Evolutionary conservation across 192 early-diverging fungal genomes (phyloP).

Genomic region (Radiomyces spectabilis): DNA sequence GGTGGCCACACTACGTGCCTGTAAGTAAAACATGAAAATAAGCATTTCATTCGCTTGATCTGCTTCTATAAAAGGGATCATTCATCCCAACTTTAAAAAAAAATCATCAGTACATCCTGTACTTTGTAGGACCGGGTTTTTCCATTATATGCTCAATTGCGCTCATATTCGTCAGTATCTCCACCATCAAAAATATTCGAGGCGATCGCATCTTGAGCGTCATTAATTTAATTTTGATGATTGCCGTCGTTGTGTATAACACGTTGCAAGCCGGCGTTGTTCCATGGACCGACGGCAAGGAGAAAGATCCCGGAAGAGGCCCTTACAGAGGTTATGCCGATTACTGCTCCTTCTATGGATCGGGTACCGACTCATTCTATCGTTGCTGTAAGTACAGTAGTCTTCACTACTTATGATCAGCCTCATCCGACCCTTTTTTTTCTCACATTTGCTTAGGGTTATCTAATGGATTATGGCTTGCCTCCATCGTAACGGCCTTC

Average conservation of each 20-base stretch:
- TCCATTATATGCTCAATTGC: background rate
- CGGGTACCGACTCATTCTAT: background rate
- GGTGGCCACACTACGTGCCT: background rate
- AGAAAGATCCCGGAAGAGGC: background rate
- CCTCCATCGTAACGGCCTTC: background rate
- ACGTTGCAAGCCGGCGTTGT: background rate
- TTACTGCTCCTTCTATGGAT: background rate
- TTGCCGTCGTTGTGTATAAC: background rate
- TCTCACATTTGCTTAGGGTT: background rate
- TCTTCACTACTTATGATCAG: background rate
- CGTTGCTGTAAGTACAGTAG: constrained; percentile 5
- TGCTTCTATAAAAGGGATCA: background rate
- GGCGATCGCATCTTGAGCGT: background rate
- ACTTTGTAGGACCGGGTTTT: background rate
- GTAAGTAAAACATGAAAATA: background rate
- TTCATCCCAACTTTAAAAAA: too few species aligned
- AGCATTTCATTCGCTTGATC: background rate
- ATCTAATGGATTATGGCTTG: constrained; percentile 1
- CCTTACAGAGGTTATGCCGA: background rate
- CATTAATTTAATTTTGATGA: background rate
- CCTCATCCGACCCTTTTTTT: background rate
- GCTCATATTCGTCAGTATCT: background rate
- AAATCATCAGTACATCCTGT: background rate
- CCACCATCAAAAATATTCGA: background rate
- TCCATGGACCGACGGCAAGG: background rate